These are phyloP conservation scores for Aspergillus pseudoglaucus DNA, from an alignment of 2,329 filamentous ascomycete species.

Conservation along the genomic window DNA sequence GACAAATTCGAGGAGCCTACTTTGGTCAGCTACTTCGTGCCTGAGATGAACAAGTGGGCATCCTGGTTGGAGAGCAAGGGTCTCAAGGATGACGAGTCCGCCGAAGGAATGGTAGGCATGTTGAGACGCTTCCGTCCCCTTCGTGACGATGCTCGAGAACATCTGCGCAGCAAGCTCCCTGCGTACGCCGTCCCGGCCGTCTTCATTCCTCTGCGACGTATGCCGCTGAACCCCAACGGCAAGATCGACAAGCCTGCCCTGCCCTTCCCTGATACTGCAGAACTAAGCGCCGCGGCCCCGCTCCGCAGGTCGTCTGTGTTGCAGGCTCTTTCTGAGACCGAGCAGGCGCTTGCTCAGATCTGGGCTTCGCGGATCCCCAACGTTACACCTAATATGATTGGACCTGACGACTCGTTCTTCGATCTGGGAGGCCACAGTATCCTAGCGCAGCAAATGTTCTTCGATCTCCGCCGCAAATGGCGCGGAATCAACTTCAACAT, in stretches of 20 bases:
- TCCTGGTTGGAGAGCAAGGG: constrained; percentile 56
- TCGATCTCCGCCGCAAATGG: constrained; percentile 59
- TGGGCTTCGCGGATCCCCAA: constrained; percentile 67
- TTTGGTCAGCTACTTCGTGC: constrained; percentile 84
- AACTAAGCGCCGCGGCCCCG: constrained; percentile 53
- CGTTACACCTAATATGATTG: constrained; percentile 62
- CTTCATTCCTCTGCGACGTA: constrained; percentile 63
- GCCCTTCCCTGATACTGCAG: constrained; percentile 70
- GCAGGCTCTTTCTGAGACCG: constrained; percentile 49
- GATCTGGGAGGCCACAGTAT: constrained; percentile 76
- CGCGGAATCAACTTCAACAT: constrained; percentile 62
- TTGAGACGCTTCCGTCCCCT: constrained; percentile 57
- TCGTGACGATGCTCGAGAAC: constrained; percentile 56
- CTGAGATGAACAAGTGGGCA: constrained; percentile 68
- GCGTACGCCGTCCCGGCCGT: constrained; percentile 69
- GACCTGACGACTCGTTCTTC: constrained; percentile 62
- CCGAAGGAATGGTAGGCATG: constrained; percentile 48
- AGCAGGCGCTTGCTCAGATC: constrained; percentile 61
- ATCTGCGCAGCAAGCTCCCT: constrained; percentile 66
- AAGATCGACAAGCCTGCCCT: constrained; percentile 75
- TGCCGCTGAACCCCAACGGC: constrained; percentile 79
- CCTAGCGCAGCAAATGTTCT: constrained; percentile 72
- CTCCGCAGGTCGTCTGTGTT: constrained; percentile 45
- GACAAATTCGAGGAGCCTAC: constrained; percentile 79
- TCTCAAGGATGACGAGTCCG: constrained; percentile 45